Base-by-base conservation (phyloP, 805 yeast species). In the Saccharomycopsis schoenii region DNA sequence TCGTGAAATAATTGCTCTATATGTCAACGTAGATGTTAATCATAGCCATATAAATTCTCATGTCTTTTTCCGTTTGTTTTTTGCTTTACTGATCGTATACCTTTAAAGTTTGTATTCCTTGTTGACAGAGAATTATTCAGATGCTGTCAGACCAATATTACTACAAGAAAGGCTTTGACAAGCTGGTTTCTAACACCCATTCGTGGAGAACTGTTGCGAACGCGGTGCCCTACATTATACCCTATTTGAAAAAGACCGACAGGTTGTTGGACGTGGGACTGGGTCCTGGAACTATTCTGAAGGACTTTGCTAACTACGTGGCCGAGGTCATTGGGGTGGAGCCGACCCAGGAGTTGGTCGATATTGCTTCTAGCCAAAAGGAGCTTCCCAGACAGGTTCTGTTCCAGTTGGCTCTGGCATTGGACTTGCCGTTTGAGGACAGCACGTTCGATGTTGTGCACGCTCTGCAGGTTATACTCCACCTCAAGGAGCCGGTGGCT, bases 231-330 rank as follows among this genome's bases (percentile, higher is more conserved):
- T 71, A 65, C 61, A 60, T 73, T 59, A 56, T 71, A 15, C 70
- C 71, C 3, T 65, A 69, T 39, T 55, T 76, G 36, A 67, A 71
- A 60, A 65, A 69, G 4, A 65, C 66, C 15, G 65, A 66, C 47
- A 62, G 64, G 42, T 64, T 76, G 8, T 69, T 76, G 14, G 80
- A 76, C 62, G 76, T 76, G 21, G 80, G 80, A 10, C 71, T 75
- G 64, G 80, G 80, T 0, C 79, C 79, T 2, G 80, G 78, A 0
- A 67, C 77, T 4, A 76, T 76, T 41, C 73, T 77, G 4, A 52
- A 64, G 5, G 77, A 71, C 59, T 62, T 76, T 24, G 74, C 73
- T 17, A 65, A 67, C 41, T 72, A 72, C 57, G 70, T 71, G 2
- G 76, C 73, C 21, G 63, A 60, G 36, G 69, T 73, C 6, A 65